Evolutionary conservation across 345 rosid genomes (phyloP).

Genomic region (Firmiana major): DNA sequence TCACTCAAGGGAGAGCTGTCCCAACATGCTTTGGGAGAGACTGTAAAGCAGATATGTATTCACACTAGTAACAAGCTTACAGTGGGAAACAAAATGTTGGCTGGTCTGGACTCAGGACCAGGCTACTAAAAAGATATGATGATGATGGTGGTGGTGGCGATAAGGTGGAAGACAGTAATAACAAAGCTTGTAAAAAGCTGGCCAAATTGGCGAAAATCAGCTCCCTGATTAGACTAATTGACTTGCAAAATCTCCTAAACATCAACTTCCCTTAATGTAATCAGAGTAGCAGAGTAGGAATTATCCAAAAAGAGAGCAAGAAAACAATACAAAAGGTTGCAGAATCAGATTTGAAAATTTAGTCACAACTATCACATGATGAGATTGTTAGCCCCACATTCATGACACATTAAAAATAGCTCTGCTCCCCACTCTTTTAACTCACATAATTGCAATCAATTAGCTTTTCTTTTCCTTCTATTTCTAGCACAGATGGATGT

Average conservation of each 20-base stretch:
- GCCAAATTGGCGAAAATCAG: neutral
- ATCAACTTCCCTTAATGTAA: neutral
- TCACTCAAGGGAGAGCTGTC: neutral
- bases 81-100: slow-evolving; percentile 12
- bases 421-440: neutral
- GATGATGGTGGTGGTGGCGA: neutral
- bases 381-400: neutral
- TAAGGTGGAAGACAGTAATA: slow-evolving; percentile 1
- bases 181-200: neutral
- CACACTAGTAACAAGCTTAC: neutral
- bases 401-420: neutral
- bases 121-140: neutral
- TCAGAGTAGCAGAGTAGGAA: neutral
- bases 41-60: neutral
- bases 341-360: neutral
- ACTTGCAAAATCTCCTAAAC: neutral
- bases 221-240: neutral
- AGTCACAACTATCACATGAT: neutral
- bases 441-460: neutral
- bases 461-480: neutral
- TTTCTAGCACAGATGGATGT: neutral
- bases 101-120: neutral
- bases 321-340: neutral
- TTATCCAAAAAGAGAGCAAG: neutral
- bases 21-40: neutral